Percentiles rank a stretch among this genome's conserved stretches.
These are phyloP conservation scores for Irpex sp. DNA, from an alignment of 1,284 basidiomycete genomes.

Conservation along the genomic window DNA sequence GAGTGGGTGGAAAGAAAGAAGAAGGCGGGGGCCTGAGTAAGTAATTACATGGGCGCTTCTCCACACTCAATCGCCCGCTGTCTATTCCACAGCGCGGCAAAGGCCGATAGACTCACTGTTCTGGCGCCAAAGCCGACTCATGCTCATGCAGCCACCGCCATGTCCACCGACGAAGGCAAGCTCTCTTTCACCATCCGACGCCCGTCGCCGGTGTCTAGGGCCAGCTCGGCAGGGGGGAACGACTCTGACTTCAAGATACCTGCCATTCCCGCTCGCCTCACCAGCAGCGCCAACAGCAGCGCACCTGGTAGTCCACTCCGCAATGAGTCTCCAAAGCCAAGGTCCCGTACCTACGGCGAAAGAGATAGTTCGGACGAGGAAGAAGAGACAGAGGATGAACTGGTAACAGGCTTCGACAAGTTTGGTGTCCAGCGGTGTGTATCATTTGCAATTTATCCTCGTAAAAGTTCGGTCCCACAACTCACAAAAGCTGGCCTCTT, in stretches of 20 bases:
- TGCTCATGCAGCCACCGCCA: background rate
- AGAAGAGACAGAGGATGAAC: constrained; percentile 55
- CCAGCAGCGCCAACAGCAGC: constrained; percentile 30
- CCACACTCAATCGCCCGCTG: background rate
- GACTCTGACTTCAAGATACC: constrained; percentile 67
- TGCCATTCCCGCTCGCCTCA: constrained; percentile 52
- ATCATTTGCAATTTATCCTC: constrained; percentile 14
- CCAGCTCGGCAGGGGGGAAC: constrained; percentile 47
- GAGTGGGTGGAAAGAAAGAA: background rate
- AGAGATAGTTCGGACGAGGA: constrained; percentile 61
- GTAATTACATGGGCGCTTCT: background rate
- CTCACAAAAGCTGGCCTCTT: constrained; percentile 52
- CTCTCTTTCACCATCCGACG: constrained; percentile 75
- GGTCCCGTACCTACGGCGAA: constrained; percentile 29
- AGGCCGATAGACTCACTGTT: background rate
- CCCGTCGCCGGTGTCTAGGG: constrained; percentile 60
- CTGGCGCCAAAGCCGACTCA: background rate
- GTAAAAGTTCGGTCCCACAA: constrained; percentile 42
- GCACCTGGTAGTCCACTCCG: constrained; percentile 56
- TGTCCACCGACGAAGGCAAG: constrained; percentile 34
- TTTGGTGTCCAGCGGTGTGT: constrained; percentile 78
- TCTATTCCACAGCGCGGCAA: background rate
- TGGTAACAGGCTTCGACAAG: constrained; percentile 69
- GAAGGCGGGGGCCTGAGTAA: background rate
- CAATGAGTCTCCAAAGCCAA: constrained; percentile 40